phyloP scores from a whole-genome alignment of 441 rosid genomes.

The Sinapis alba region DNA sequence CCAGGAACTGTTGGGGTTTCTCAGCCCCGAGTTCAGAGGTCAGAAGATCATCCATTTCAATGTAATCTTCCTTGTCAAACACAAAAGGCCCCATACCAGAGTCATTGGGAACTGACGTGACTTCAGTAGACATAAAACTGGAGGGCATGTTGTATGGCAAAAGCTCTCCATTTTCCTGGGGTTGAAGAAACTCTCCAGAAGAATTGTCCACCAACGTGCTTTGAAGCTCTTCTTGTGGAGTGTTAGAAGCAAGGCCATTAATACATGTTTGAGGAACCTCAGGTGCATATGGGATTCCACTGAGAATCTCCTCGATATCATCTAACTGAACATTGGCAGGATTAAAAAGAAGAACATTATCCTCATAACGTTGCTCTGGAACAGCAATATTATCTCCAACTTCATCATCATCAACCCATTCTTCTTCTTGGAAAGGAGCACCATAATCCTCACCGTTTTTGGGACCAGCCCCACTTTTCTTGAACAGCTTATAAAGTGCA shows the following conservation, averaged over 20 bases:
- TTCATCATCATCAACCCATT: conserved; percentile 67
- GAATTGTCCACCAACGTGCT: conserved; percentile 54
- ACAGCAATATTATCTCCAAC: conserved; percentile 29
- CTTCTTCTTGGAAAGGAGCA: conserved; percentile 90
- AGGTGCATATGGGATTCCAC: conserved; percentile 39
- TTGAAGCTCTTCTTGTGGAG: conserved; percentile 48
- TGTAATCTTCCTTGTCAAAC: conserved; percentile 59
- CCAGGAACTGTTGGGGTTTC: conserved; percentile 39
- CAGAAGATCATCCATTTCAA: conserved; percentile 78
- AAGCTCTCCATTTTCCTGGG: conserved; percentile 31
- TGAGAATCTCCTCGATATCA: conserved; percentile 50
- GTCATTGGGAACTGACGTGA: conserved; percentile 41
- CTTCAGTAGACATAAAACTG: conserved; percentile 49
- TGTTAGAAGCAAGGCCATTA: conserved; percentile 9
- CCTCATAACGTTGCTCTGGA: background rate
- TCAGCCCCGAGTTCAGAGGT: conserved; percentile 43
- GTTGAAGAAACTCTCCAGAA: conserved; percentile 34
- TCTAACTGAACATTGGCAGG: conserved; percentile 25
- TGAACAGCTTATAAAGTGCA: conserved; percentile 77
- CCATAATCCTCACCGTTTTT: conserved; percentile 93
- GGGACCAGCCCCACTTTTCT: conserved; percentile 90
- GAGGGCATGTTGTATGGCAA: conserved; percentile 33
- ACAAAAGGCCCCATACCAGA: conserved; percentile 27
- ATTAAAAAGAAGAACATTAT: conserved; percentile 26
- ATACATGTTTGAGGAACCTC: conserved; percentile 29